Conservation (phyloP, 805 yeast genomes). For the Myxozyma monticola region DNA sequence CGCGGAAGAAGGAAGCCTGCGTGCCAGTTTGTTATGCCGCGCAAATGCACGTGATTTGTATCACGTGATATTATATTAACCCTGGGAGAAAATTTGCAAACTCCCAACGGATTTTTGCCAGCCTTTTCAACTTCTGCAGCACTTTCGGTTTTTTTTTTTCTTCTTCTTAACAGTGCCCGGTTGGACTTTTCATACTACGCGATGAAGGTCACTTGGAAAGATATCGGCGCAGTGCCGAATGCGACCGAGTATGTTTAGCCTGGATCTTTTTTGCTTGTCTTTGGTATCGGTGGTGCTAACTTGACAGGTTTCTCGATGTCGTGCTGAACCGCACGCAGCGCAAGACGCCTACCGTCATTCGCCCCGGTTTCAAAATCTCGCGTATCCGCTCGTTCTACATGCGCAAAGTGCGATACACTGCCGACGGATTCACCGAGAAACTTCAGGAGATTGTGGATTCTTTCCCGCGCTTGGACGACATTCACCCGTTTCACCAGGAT, state of each 20-base stretch:
- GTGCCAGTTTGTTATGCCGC: too few relatives aligned
- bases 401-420: conserved; percentile 96
- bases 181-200: background rate
- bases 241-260: conserved; percentile 60
- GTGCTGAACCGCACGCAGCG: conserved; percentile 97
- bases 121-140: background rate
- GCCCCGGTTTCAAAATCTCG: conserved; percentile 93
- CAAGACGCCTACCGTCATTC: conserved; percentile 97
- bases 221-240: conserved; percentile 91
- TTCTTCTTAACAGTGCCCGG: background rate
- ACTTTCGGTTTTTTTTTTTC: background rate
- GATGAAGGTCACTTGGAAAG: conserved; percentile 99
- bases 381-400: conserved; percentile 96
- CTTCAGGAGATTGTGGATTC: conserved; percentile 80
- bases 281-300: background rate
- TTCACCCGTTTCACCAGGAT: conserved; percentile 98
- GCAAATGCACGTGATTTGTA: too few relatives aligned
- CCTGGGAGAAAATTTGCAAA: background rate
- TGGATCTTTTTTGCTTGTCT: background rate
- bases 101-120: background rate
- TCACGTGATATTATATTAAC: too few relatives aligned
- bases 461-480: conserved; percentile 94
- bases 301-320: conserved; percentile 69
- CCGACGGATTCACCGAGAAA: conserved; percentile 94
- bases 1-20: too few relatives aligned